Evolutionary conservation across 2,329 filamentous ascomycete species (phyloP).

Genomic region (Harringtonia lauricola): DNA sequence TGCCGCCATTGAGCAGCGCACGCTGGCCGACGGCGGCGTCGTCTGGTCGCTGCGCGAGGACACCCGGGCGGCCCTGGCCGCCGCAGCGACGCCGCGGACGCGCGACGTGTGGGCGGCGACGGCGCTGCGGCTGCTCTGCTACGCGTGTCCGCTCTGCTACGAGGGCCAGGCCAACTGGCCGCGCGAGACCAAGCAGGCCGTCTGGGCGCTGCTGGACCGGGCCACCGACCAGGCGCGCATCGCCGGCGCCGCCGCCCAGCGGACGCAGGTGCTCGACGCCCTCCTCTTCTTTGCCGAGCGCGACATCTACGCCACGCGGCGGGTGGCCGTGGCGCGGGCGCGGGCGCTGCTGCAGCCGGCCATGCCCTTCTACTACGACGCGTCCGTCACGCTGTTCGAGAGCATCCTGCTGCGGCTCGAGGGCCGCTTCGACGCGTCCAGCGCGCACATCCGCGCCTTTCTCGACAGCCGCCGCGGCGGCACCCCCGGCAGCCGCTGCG

Average conservation of each 20-base stretch:
- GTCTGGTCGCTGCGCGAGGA: neutral
- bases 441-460: constrained; percentile 16
- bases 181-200: neutral
- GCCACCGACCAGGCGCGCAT: no score
- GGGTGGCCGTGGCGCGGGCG: constrained; percentile 15
- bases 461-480: constrained; percentile 2
- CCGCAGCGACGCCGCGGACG: constrained; percentile 5
- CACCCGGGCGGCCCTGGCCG: neutral
- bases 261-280: constrained; percentile 15
- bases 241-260: no score
- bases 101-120: constrained; percentile 12
- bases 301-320: constrained; percentile 17
- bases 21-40: neutral
- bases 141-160: constrained; percentile 19
- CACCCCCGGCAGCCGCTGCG: constrained; percentile 13
- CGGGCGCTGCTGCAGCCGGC: constrained; percentile 13
- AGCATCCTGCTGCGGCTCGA: constrained; percentile 20
- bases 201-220: constrained; percentile 19
- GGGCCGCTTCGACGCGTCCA: constrained; percentile 16
- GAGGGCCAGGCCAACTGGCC: constrained; percentile 22
- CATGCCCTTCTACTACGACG: constrained; percentile 22
- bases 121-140: constrained; percentile 17
- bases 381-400: constrained; percentile 19
- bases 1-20: neutral
- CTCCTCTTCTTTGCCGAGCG: constrained; percentile 21